Evolutionary conservation across 2,329 filamentous ascomycete genomes (phyloP), one percentile per base, ranked within the genome.

Genomic region (Camptophora hylomeconis): DNA sequence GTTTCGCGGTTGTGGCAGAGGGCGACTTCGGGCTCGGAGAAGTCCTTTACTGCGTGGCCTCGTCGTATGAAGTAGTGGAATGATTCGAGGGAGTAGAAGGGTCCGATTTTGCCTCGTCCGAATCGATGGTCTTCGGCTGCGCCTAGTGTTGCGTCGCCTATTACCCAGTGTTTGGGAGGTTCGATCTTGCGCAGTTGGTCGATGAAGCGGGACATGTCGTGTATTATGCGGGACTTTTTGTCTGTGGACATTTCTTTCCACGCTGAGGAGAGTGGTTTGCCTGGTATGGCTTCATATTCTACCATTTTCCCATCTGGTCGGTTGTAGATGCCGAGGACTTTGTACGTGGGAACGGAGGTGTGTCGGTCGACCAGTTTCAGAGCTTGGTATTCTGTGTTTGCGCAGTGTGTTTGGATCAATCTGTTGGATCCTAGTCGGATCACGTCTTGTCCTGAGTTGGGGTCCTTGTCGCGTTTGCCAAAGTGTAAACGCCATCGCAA

Each of bases 131-230:
- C 42, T n/a, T 39, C 19, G n/a, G 41, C 41, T 23, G 36, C 42
- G 8, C 38, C 42, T 24, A 45, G 32, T 9, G 40, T 42, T 7
- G 36, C 41, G 34, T 42, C 42, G 10, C 39, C 42, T 3, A 45
- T 39, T 1, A 44, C 40, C 20, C 37, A 41, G 19, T 41, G 35
- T 28, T 42, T 39, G 17, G 44, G 44, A 16, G 39, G 42, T 24
- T 39, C 31, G 27, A 46, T 41, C 20, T 39, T 37, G 18, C 42
- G 33, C 22, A 46, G 33, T 27, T 46, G 44, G 11, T 45, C 42
- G 7, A 45, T 33, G 24, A 40, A 46, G 8, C 37, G 36, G 25
- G 33, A 39, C 5, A 46, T 24, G 11, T 46, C 36, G 13, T 31
- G 29, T 9, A 46, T 27, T 18, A 46, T 36, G 9, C 37, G 38